Evolutionary conservation across 441 rosid genomes (phyloP), one percentile per base, ranked within the genome.

Genomic region (Corymbia citriodora): DNA sequence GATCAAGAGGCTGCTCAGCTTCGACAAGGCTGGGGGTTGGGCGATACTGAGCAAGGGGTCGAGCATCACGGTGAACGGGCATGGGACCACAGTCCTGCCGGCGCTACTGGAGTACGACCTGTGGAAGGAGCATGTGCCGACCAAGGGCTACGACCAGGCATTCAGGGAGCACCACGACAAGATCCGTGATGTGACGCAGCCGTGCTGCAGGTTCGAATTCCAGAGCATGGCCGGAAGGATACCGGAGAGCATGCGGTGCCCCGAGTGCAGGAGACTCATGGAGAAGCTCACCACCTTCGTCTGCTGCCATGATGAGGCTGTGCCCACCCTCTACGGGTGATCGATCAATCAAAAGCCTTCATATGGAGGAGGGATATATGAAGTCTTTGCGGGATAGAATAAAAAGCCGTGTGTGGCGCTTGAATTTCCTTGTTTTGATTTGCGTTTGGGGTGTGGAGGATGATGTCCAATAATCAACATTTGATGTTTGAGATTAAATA

Each of bases 1-100:
- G 90, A 93, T 97, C 88, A 93, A 93, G 94, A 91, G 95, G 27
- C 54, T 96, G 93, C 95, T 96, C 25, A 94, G 93, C 91, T 96
- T 91, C 55, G 99, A 96, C 74, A 91, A 95, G 85, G 94, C 91
- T 52, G 95, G 92, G 4, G 98, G 98, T 27, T 97, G 98, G 99
- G 98, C 97, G 9, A 83, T 97, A 40, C 92, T 97, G 61, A 90
- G 93, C 79, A 93, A 88, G 93, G 95, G 97, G 53, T 57, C 95
- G 4, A 92, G 90, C 72, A 93, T 93, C 89, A 87, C 95, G 93
- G 92, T 93, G 53, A 93, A 91, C 54, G 97, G 94, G 19, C 94
- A 94, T 70, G 98, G 96, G 23, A 49, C 54, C 70, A 88, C 90
- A 57, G 93, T 96, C 48, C 89, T 95, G 8, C 92, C 82, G 9